phyloP scores from a whole-genome alignment of 169 alveolate species.

The Cystoisospora suis region DNA sequence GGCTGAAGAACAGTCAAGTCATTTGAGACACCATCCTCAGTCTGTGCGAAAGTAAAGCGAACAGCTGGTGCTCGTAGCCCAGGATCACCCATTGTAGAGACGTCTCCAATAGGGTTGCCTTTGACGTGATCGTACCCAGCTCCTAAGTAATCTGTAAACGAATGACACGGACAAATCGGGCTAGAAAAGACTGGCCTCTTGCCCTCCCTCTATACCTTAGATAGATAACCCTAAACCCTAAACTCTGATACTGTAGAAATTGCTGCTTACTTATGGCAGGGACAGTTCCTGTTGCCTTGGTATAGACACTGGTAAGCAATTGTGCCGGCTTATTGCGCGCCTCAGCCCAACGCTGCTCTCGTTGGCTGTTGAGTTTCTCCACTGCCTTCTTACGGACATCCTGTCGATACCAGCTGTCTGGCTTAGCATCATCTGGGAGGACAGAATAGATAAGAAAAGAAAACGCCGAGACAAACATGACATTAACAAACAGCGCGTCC shows the following conservation, averaged over 20 bases:
- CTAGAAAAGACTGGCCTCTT: too few species aligned
- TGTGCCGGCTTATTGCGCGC: not conserved
- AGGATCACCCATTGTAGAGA: conserved; percentile 81
- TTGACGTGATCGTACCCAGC: conserved; percentile 81
- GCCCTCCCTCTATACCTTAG: too few species aligned
- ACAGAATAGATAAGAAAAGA: too few species aligned
- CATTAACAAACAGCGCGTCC: too few species aligned
- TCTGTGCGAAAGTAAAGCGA: conserved; percentile 67
- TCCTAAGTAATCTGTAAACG: conserved; percentile 76
- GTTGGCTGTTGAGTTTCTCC: not conserved
- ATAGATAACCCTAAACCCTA: too few species aligned
- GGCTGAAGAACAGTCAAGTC: conserved; percentile 77
- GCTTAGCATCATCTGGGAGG: not conserved
- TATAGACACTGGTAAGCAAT: not conserved
- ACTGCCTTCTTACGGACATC: not conserved
- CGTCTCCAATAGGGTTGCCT: conserved; percentile 88
- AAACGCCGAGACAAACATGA: too few species aligned
- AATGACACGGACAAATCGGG: not conserved
- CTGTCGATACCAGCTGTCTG: not conserved
- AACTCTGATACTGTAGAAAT: too few species aligned
- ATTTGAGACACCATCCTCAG: conserved; percentile 68
- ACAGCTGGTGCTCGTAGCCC: conserved; percentile 84
- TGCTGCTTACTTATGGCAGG: conserved; percentile 18
- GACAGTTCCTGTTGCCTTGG: not conserved
- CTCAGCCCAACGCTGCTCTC: not conserved